Conservation (phyloP, 2,329 filamentous ascomycete genomes). For the Ascochyta koolunga region DNA sequence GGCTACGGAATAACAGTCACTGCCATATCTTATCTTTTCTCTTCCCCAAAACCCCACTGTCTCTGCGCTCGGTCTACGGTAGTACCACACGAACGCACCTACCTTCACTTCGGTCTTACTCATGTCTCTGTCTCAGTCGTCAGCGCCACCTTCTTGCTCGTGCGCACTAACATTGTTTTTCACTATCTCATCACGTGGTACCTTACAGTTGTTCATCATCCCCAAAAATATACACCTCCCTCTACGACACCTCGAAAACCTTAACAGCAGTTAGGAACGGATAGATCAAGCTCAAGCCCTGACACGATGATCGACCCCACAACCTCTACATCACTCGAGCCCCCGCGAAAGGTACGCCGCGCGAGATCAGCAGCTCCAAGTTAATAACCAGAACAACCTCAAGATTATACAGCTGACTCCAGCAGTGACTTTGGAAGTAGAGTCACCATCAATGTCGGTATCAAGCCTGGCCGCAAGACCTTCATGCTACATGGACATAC, state of each 20-base stretch:
- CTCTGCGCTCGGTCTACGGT: not conserved
- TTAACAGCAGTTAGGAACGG: not conserved
- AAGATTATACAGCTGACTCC: not conserved
- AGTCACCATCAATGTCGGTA: slow-evolving; percentile 1
- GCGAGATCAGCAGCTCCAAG: not conserved
- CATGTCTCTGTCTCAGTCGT: not conserved
- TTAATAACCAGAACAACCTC: not conserved
- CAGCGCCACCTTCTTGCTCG: not conserved
- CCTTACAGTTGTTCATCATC: not conserved
- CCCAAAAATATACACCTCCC: not conserved
- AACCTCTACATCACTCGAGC: not conserved
- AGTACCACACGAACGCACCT: not conserved
- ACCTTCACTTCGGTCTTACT: not conserved
- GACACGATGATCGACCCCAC: not conserved
- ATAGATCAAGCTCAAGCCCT: slow-evolving; percentile 1
- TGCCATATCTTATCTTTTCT: not conserved
- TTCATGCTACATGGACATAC: slow-evolving; percentile 3
- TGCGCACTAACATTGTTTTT: not conserved
- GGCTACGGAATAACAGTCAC: slow-evolving; percentile 2
- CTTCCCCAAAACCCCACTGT: not conserved
- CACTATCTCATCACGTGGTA: not conserved
- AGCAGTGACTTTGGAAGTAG: slow-evolving; percentile 2
- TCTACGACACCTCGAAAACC: not conserved
- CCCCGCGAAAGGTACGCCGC: slow-evolving; percentile 4
- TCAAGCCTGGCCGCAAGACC: slow-evolving; percentile 2